Evolutionary conservation across 2,329 filamentous ascomycete species (phyloP), one percentile per base, ranked within the genome.

Genomic region (Plenodomus biglobosus): DNA sequence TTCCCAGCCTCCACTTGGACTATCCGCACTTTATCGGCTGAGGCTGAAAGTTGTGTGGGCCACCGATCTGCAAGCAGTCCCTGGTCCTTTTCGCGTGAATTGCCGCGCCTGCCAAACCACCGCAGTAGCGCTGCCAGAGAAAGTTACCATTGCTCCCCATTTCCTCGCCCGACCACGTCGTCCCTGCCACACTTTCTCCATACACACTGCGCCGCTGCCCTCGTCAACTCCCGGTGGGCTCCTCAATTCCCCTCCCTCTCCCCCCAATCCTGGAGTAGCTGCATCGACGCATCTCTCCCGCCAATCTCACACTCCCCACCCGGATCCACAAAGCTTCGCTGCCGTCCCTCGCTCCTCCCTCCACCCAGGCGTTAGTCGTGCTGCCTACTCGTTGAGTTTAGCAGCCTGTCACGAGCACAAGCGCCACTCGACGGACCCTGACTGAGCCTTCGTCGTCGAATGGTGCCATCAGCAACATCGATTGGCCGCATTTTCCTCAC

Each of bases 1-100:
- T 61, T 48, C 49, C 50, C 55, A 45, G 50, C 57, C 66, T 68
- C 65, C 66, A 66, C 63, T 66, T 68, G 65, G 62, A 48, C 58
- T 55, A 55, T 64, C 64, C 62, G 61, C 61, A 62, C 56, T 52
- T 54, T 54, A 56, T 65, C 66, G 65, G 60, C 57, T 66, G 67
- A 70, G 65, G 64, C 67, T 69, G 63, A 69, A 68, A 57, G 47
- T 41, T 56, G 54, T 52, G 62, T 68, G 66, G 66, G 64, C 61
- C 65, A 38, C 61, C 53, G 64, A 68, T 68, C 66, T 67, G 62
- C 66, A 67, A 40, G 51, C 61, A 38, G 56, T 61, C 62, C 66
- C 66, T 69, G 59, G 63, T 65, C 59, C 57, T 61, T n/a, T n/a
- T 64, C 61, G 56, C 60, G 57, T 60, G 53, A 61, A 61, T 58